phyloP scores from a whole-genome alignment of 805 yeast species.

The Metschnikowia cerradonensis region DNA sequence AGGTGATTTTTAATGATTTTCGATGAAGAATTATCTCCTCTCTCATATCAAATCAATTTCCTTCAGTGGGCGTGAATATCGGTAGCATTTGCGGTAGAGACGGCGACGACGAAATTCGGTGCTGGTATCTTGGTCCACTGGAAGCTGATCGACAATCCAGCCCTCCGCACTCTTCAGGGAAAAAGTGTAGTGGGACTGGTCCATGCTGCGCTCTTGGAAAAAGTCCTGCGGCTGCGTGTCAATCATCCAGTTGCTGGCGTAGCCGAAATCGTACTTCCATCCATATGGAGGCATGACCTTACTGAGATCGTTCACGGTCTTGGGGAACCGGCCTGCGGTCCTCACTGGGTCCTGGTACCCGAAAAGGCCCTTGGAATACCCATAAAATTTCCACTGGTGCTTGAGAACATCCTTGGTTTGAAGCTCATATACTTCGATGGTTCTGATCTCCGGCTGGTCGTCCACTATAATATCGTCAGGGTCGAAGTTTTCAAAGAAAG shows the following conservation, averaged over 20 bases:
- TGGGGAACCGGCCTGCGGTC: slow-evolving; percentile 51
- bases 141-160: slow-evolving; percentile 46
- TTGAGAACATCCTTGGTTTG: slow-evolving; percentile 61
- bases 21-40: neutral
- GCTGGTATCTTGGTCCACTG: slow-evolving; percentile 34
- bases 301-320: slow-evolving; percentile 52
- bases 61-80: slow-evolving; percentile 29
- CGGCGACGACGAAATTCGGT: slow-evolving; percentile 57
- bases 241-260: slow-evolving; percentile 57
- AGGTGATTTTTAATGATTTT: neutral
- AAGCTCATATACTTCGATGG: slow-evolving; percentile 77
- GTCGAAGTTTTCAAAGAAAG: slow-evolving; percentile 28
- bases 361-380: slow-evolving; percentile 55
- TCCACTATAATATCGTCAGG: slow-evolving; percentile 61
- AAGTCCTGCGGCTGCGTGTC: slow-evolving; percentile 54
- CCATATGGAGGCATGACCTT: slow-evolving; percentile 64
- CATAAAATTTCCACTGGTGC: slow-evolving; percentile 56
- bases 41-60: neutral
- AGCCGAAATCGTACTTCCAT: slow-evolving; percentile 63
- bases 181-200: slow-evolving; percentile 18
- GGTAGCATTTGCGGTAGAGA: slow-evolving; percentile 47
- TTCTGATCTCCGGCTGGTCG: slow-evolving; percentile 54
- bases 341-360: slow-evolving; percentile 43
- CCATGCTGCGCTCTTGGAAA: slow-evolving; percentile 43
- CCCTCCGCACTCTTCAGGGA: slow-evolving; percentile 35